Evolutionary conservation across 106 monocot genomes (phyloP).

Genomic region (Amphibolis antarctica): DNA sequence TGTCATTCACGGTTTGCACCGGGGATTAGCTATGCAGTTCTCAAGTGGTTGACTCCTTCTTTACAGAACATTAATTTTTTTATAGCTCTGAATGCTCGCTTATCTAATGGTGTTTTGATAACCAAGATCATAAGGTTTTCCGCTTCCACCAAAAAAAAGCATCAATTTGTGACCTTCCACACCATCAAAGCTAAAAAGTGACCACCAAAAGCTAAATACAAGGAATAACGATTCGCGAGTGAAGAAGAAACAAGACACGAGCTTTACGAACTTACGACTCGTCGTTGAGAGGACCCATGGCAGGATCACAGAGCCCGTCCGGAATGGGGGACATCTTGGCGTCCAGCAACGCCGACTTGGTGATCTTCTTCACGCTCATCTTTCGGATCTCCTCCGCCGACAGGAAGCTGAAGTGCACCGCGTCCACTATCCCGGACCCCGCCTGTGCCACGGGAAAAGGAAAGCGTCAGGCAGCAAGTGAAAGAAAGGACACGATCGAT

Average conservation of each 20-base stretch:
- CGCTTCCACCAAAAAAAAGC: too few relatives aligned
- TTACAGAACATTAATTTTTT: too few relatives aligned
- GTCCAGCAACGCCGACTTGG: slow-evolving; percentile 3
- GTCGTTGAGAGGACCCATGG: slow-evolving; percentile 14
- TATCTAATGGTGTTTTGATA: too few relatives aligned
- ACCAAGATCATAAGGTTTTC: too few relatives aligned
- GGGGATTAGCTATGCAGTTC: too few relatives aligned
- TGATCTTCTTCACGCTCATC: slow-evolving; percentile 17
- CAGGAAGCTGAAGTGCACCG: slow-evolving; percentile 9
- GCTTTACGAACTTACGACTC: slow-evolving; percentile 8
- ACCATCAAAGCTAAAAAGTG: too few relatives aligned
- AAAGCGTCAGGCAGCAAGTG: background rate
- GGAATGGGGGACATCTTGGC: slow-evolving; percentile 4
- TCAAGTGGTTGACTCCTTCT: too few relatives aligned
- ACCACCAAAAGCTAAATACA: too few relatives aligned
- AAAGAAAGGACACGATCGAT: background rate
- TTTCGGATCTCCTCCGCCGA: slow-evolving; percentile 5
- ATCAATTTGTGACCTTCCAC: too few relatives aligned
- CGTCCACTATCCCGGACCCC: slow-evolving; percentile 3
- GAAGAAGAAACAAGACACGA: background rate
- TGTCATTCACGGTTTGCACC: too few relatives aligned
- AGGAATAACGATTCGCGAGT: background rate
- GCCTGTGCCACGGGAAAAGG: slow-evolving; percentile 6
- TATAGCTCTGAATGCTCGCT: too few relatives aligned
- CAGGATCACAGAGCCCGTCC: slow-evolving; percentile 6